A percentile compares a stretch with the other conserved stretches of the same genome.
phyloP scores from a whole-genome alignment of 306 rosid species.

The Cyamopsis tetragonoloba region DNA sequence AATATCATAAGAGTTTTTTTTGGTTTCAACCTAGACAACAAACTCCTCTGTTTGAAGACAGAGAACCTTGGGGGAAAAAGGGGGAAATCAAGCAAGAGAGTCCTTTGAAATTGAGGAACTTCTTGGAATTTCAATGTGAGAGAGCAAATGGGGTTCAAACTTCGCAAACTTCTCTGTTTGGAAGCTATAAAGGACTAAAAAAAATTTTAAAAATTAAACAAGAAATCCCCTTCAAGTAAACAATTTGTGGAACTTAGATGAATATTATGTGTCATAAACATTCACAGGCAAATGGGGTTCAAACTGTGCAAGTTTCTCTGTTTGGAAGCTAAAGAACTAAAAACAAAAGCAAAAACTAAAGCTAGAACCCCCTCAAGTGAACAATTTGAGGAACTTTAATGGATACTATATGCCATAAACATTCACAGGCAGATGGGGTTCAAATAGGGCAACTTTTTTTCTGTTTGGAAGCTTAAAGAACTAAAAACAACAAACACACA shows the following conservation, averaged over 20 bases:
- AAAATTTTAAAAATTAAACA: too few species aligned
- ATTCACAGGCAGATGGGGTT: background rate
- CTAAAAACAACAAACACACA: background rate
- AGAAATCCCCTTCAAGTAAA: background rate
- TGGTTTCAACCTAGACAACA: too few species aligned
- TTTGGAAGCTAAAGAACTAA: background rate
- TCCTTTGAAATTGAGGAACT: background rate
- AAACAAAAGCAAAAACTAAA: background rate
- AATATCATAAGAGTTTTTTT: too few species aligned
- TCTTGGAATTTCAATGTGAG: too few species aligned
- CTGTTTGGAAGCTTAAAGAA: background rate
- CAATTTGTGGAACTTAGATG: background rate
- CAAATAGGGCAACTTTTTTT: background rate
- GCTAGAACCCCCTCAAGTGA: background rate
- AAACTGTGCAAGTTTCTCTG: background rate
- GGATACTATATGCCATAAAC: background rate
- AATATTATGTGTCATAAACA: background rate
- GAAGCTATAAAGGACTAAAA: too few species aligned
- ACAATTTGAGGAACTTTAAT: background rate
- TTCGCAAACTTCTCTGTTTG: too few species aligned
- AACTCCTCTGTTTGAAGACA: background rate
- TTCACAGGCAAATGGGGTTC: background rate
- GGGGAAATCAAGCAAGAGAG: background rate
- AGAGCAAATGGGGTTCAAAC: too few species aligned
- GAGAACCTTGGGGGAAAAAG: background rate